Percentiles rank a stretch among this genome's conserved stretches.
These are phyloP conservation scores for Botrytis medusae DNA, from an alignment of 2,329 filamentous ascomycete species.

Conservation along the genomic window DNA sequence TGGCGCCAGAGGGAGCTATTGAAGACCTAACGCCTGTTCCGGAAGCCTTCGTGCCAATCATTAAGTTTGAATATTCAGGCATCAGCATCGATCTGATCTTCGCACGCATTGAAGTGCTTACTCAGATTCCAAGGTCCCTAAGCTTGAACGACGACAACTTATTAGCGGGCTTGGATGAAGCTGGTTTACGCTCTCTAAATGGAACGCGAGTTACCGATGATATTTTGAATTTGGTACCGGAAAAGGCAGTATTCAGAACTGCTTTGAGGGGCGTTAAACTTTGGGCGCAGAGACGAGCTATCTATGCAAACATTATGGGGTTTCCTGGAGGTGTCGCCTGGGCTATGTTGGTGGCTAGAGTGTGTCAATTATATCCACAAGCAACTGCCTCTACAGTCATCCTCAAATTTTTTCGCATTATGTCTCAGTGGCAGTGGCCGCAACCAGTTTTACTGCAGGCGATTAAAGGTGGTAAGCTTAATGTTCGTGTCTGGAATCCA, in stretches of 20 bases:
- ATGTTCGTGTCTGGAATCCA: slow-evolving; percentile 92
- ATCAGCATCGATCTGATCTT: slow-evolving; percentile 97
- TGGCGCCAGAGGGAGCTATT: slow-evolving; percentile 76
- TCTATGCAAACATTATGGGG: slow-evolving; percentile 95
- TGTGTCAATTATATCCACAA: slow-evolving; percentile 94
- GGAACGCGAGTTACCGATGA: slow-evolving; percentile 93
- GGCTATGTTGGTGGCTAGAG: slow-evolving; percentile 94
- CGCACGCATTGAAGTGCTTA: slow-evolving; percentile 68
- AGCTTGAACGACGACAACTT: slow-evolving; percentile 81
- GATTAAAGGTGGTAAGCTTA: slow-evolving; percentile 78
- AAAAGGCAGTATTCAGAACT: slow-evolving; percentile 84
- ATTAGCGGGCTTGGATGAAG: slow-evolving; percentile 81
- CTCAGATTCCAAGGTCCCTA: slow-evolving; percentile 70
- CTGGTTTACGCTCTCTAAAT: slow-evolving; percentile 85
- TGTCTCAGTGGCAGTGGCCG: slow-evolving; percentile 91
- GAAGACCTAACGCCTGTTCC: slow-evolving; percentile 81
- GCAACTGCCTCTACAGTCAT: slow-evolving; percentile 87
- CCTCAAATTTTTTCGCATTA: slow-evolving; percentile 90
- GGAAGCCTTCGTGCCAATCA: slow-evolving; percentile 93
- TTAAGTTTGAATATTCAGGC: slow-evolving; percentile 87
- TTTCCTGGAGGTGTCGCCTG: slow-evolving; percentile 96
- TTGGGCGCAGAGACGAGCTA: slow-evolving; percentile 88
- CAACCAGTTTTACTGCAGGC: slow-evolving; percentile 87
- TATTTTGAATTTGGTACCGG: slow-evolving; percentile 83
- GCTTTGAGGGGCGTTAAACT: slow-evolving; percentile 92